Conservation (phyloP, 306 rosid genomes). For the Vachellia pachyceras region DNA sequence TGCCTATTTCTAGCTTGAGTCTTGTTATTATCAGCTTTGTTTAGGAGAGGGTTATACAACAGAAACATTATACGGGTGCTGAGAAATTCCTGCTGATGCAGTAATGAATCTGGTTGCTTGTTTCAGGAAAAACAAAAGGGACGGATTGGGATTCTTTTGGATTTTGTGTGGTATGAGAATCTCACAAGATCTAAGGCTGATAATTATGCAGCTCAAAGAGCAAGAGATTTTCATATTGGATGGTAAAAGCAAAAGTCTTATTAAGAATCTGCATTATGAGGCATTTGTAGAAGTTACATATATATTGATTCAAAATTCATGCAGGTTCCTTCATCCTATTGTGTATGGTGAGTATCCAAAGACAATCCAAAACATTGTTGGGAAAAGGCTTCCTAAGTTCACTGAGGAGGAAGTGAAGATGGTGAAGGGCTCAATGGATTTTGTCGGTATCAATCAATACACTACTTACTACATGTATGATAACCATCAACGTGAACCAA, state of each 20-base stretch:
- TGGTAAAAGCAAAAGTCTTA: conserved; percentile 65
- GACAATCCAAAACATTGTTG: conserved; percentile 78
- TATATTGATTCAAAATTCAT: conserved; percentile 7
- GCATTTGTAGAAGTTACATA: neutral
- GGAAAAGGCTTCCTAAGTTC: conserved; percentile 86
- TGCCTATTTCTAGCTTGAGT: too few relatives aligned
- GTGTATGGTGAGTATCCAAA: conserved; percentile 92
- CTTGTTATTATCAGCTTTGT: too few relatives aligned
- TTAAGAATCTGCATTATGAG: neutral
- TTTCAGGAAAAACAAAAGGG: conserved; percentile 78
- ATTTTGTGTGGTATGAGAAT: conserved; percentile 92
- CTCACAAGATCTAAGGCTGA: conserved; percentile 91
- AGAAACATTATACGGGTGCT: neutral
- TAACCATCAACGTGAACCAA: conserved; percentile 59
- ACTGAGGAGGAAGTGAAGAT: conserved; percentile 73
- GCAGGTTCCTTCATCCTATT: conserved; percentile 91
- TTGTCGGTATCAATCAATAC: conserved; percentile 83
- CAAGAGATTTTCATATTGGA: conserved; percentile 92
- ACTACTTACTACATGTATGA: conserved; percentile 75
- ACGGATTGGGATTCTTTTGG: conserved; percentile 80
- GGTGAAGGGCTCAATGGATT: conserved; percentile 85
- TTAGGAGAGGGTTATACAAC: too few relatives aligned
- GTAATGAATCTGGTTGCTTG: conserved; percentile 24
- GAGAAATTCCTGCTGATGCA: conserved; percentile 9
- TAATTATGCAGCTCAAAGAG: conserved; percentile 90